Percentiles rank a stretch among this genome's conserved stretches.
Evolutionary conservation across 2,329 filamentous ascomycete genomes (phyloP).

Genomic region (Aschersonia sp.): DNA sequence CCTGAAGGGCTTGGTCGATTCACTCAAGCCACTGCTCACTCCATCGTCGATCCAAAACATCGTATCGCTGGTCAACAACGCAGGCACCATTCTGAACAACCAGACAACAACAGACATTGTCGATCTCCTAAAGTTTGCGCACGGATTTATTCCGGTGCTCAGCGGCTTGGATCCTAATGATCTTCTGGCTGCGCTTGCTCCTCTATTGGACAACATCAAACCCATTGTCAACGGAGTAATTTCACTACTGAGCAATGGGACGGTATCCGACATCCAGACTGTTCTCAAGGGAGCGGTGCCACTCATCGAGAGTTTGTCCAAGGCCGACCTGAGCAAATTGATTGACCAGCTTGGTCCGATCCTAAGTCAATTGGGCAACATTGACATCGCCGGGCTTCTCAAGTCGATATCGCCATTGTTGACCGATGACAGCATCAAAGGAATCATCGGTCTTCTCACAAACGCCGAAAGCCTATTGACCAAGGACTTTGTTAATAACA

Average conservation of each 20-base stretch:
- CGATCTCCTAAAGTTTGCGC: constrained; percentile 1
- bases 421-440: constrained; percentile 8
- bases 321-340: constrained; percentile 3
- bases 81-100: constrained; percentile 4
- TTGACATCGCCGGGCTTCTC: constrained; percentile 2
- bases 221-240: constrained; percentile 1
- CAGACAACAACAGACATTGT: not conserved
- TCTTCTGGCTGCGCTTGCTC: not conserved
- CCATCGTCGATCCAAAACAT: constrained; percentile 13
- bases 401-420: constrained; percentile 7
- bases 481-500: constrained; percentile 9
- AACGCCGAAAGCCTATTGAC: constrained; percentile 3
- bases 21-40: constrained; percentile 11
- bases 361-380: constrained; percentile 2
- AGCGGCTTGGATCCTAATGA: not conserved
- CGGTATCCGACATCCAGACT: constrained; percentile 1
- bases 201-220: not conserved
- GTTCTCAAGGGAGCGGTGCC: constrained; percentile 2
- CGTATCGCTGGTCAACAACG: constrained; percentile 12
- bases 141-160: not conserved
- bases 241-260: constrained; percentile 1
- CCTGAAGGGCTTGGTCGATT: constrained; percentile 16
- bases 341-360: constrained; percentile 3
- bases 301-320: constrained; percentile 3
- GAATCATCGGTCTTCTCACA: constrained; percentile 4